A percentile compares a stretch with the other conserved stretches of the same genome.
Conservation (phyloP, 192 early-diverging fungal species). For the Backusella psychrophila region DNA sequence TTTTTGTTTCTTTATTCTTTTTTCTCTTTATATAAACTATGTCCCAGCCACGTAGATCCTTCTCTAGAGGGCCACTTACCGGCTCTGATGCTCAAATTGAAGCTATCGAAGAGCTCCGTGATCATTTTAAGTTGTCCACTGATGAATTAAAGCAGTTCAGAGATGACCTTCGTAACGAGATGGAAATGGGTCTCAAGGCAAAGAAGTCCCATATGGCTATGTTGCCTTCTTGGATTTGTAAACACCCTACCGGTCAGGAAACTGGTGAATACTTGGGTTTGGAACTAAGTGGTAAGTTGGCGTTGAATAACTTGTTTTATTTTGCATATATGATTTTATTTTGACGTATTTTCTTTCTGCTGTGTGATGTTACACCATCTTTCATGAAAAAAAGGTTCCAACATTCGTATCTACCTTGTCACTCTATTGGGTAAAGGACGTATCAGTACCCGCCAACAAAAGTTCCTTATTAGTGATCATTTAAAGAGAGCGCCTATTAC, state of each 20-base stretch:
- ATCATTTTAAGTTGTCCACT: conserved; percentile 50
- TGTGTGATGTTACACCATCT: background rate
- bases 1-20: background rate
- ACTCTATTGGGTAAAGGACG: conserved; percentile 54
- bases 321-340: background rate
- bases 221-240: conserved; percentile 75
- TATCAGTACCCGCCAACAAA: conserved; percentile 53
- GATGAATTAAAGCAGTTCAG: conserved; percentile 56
- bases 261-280: conserved; percentile 76
- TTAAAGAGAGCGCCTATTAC: conserved; percentile 38
- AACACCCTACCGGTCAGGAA: conserved; percentile 71
- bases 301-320: background rate
- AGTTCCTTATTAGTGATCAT: conserved; percentile 50
- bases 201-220: conserved; percentile 44
- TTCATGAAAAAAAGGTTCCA: conserved; percentile 11
- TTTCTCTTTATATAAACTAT: no score
- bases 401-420: conserved; percentile 28
- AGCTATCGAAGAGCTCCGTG: background rate
- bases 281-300: conserved; percentile 74
- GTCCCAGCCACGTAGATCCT: conserved; percentile 1
- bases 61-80: background rate
- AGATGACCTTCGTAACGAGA: conserved; percentile 52
- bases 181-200: conserved; percentile 54
- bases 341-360: background rate
- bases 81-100: conserved; percentile 4